phyloP scores from a whole-genome alignment of 106 monocot species.

The Posidonia australis region DNA sequence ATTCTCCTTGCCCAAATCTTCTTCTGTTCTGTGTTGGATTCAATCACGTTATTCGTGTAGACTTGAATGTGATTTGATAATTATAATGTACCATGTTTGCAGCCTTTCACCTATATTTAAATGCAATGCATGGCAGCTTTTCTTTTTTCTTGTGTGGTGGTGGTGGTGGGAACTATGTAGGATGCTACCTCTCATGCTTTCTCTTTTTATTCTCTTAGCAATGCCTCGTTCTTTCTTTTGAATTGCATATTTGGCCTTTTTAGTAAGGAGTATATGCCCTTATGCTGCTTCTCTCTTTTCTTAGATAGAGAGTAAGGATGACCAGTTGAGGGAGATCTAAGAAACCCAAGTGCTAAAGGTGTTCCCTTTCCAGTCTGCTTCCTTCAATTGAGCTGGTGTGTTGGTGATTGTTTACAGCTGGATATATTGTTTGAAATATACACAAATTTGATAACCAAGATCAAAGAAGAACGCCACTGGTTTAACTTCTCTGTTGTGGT shows the following conservation, averaged over 20 bases:
- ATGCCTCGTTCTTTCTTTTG: neutral
- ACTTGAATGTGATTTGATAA: slow-evolving; percentile 22
- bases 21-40: slow-evolving; percentile 12
- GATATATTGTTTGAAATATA: no score
- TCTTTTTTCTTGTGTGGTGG: slow-evolving; percentile 14
- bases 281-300: neutral
- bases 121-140: slow-evolving; percentile 37
- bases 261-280: no score
- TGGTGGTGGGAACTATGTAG: slow-evolving; percentile 27
- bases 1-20: neutral
- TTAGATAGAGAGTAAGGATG: neutral
- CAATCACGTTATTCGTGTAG: slow-evolving; percentile 11
- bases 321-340: neutral
- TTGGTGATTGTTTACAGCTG: neutral
- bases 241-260: neutral
- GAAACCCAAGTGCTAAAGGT: neutral
- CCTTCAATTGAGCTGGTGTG: neutral
- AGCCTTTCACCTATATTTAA: slow-evolving; percentile 32
- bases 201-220: neutral
- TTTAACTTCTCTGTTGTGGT: no score
- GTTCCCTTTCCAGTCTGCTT: neutral
- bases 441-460: no score
- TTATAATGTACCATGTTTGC: slow-evolving; percentile 27
- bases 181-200: slow-evolving; percentile 10
- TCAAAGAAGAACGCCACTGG: no score